Evolutionary conservation across 2,329 filamentous ascomycete species (phyloP).

Genomic region (Aspergillus tanneri): DNA sequence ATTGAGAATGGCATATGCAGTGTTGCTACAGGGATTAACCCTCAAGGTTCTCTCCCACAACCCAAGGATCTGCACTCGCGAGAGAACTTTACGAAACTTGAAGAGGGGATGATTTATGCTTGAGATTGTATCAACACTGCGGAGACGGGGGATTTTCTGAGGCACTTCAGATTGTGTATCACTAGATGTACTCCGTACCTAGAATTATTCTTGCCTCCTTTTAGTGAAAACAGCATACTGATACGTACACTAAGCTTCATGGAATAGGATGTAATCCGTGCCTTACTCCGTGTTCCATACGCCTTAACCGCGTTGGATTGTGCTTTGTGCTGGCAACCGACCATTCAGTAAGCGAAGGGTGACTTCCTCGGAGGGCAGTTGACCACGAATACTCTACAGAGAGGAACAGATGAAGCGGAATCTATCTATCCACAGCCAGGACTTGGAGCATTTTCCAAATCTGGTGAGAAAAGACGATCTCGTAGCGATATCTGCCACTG

Average conservation of each 20-base stretch:
- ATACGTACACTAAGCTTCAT: too few species aligned
- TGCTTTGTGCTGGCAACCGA: neutral
- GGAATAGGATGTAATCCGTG: too few species aligned
- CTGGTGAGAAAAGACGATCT: neutral
- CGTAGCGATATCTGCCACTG: neutral
- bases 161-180: neutral
- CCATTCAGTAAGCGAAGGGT: neutral
- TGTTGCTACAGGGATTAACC: slow-evolving; percentile 9
- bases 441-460: neutral
- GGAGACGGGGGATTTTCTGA: neutral
- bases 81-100: neutral
- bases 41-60: slow-evolving; percentile 2
- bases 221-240: too few species aligned
- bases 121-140: neutral
- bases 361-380: neutral
- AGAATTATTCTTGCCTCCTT: too few species aligned
- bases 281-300: too few species aligned
- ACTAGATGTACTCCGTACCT: too few species aligned
- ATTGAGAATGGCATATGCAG: slow-evolving; percentile 10
- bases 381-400: neutral
- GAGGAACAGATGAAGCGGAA: neutral
- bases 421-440: neutral
- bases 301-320: neutral
- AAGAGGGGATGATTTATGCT: neutral
- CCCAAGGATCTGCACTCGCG: neutral